Base-by-base conservation (phyloP, 192 early-diverging fungal species). In the Backusella luteola region DNA sequence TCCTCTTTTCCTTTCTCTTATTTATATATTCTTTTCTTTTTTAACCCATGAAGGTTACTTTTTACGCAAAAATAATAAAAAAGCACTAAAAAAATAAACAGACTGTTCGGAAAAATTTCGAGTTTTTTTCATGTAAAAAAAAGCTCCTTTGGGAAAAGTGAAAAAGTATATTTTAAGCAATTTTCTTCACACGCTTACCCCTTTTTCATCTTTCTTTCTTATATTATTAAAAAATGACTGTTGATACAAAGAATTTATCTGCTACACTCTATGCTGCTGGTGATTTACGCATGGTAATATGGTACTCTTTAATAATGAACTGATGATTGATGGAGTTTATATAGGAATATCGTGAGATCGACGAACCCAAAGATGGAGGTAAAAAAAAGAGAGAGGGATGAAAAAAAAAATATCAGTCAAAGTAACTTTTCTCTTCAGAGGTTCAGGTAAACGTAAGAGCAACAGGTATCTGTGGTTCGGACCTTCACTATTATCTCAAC, bases 381-480 rank as follows among this genome's bases (percentile, higher is more conserved):
- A 63, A 63, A 5, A 59, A 26, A 59, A 14, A 3, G 2, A 14
- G 11, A 59, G 14, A 26, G 9, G 23, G 9, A 59, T 7, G 19
- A 29, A 19, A 26, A 32, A 32, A 3, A 19, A 26, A 32, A 32
- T 32, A 32, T 32, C 32, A 32, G 32, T 32, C 2, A 26, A 1
- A 14, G 42, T 44, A 3, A 17, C 12, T 15, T 3, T 26, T 59
- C 2, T 26, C 1, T 11, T 0, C 26, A 59, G 56, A 59, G 56
- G 56, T 59, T 11, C 56, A 59, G 56, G 21, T 59, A 23, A 59
- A 59, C 2, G 56, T 59, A 26, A 23, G 56, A 23, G 56, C 56
- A 26, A 85, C 81, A 69, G 84, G 84, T 34, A 85, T 85, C 39
- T 85, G 84, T 41, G 84, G 84, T 32, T 78, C 76, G 26, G 84